A percentile compares a stretch with the other conserved stretches of the same genome.
phyloP scores from a whole-genome alignment of 768 basidiomycete species.

The Calocybe gangraenosa region DNA sequence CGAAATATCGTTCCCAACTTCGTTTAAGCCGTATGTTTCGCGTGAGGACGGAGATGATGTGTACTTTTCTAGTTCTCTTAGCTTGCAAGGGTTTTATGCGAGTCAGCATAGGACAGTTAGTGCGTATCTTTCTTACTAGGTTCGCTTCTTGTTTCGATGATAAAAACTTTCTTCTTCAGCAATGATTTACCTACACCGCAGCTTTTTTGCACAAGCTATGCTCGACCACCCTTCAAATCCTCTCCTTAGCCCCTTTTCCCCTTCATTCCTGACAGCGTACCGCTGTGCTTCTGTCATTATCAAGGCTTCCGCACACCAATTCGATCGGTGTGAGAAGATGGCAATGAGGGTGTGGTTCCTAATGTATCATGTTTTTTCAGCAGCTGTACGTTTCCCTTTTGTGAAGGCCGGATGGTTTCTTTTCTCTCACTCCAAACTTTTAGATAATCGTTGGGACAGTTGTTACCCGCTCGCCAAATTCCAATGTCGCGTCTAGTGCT shows the following conservation, averaged over 20 bases:
- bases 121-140: constrained; percentile 26
- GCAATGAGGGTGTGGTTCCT: constrained; percentile 49
- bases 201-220: constrained; percentile 57
- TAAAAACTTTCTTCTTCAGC: constrained; percentile 21
- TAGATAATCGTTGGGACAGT: constrained; percentile 58
- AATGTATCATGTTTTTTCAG: constrained; percentile 46
- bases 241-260: constrained; percentile 49
- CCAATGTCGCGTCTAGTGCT: constrained; percentile 44
- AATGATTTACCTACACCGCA: constrained; percentile 52
- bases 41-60: constrained; percentile 43
- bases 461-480: constrained; percentile 53
- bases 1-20: constrained; percentile 39
- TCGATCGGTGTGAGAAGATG: constrained; percentile 42
- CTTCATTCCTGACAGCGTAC: constrained; percentile 53
- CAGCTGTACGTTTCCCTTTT: constrained; percentile 31
- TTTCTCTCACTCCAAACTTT: background rate
- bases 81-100: constrained; percentile 50
- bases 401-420: background rate
- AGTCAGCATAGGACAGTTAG: constrained; percentile 57
- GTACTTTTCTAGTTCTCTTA: constrained; percentile 45
- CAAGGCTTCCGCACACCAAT: constrained; percentile 44
- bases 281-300: constrained; percentile 49
- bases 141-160: background rate
- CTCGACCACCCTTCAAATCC: constrained; percentile 51
- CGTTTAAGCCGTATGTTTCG: constrained; percentile 41